phyloP scores from a whole-genome alignment of 345 rosid species.

The Heritiera fomes region DNA sequence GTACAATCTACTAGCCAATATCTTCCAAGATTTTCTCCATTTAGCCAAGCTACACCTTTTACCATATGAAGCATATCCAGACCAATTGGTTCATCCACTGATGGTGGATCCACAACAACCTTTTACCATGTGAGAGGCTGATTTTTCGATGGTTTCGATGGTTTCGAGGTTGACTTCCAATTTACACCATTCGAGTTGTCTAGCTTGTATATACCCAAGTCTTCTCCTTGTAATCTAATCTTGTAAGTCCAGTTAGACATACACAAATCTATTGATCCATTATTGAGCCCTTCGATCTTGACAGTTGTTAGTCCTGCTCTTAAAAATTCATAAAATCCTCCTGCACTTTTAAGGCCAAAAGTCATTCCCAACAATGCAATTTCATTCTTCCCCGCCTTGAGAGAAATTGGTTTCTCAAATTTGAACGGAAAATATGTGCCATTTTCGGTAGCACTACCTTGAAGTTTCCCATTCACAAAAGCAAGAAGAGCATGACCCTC shows the following conservation, averaged over 20 bases:
- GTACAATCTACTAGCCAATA: conserved; percentile 68
- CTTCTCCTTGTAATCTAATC: conserved; percentile 88
- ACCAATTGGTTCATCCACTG: conserved; percentile 84
- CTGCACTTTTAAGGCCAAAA: conserved; percentile 88
- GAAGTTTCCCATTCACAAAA: conserved; percentile 70
- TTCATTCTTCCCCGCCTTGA: conserved; percentile 73
- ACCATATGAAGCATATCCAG: conserved; percentile 90
- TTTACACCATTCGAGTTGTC: conserved; percentile 43
- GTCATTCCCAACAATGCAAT: conserved; percentile 81
- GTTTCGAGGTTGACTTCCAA: conserved; percentile 68
- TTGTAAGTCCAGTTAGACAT: conserved; percentile 69
- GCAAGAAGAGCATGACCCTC: conserved; percentile 89
- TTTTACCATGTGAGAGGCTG: conserved; percentile 93
- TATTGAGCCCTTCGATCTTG: conserved; percentile 66
- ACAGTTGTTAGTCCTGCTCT: conserved; percentile 81
- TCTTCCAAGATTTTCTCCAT: conserved; percentile 97
- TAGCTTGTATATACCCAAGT: conserved; percentile 58
- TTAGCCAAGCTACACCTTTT: conserved; percentile 95
- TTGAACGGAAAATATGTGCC: conserved; percentile 63
- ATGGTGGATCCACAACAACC: conserved; percentile 74
- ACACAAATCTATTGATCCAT: conserved; percentile 71
- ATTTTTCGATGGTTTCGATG: conserved; percentile 43
- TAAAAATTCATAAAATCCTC: conserved; percentile 75
- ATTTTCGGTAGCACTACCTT: conserved; percentile 79
- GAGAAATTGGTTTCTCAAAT: conserved; percentile 57